Evolutionary conservation across 768 basidiomycete species (phyloP), one percentile per base, ranked within the genome.

Genomic region (Boletellus emodensis): DNA sequence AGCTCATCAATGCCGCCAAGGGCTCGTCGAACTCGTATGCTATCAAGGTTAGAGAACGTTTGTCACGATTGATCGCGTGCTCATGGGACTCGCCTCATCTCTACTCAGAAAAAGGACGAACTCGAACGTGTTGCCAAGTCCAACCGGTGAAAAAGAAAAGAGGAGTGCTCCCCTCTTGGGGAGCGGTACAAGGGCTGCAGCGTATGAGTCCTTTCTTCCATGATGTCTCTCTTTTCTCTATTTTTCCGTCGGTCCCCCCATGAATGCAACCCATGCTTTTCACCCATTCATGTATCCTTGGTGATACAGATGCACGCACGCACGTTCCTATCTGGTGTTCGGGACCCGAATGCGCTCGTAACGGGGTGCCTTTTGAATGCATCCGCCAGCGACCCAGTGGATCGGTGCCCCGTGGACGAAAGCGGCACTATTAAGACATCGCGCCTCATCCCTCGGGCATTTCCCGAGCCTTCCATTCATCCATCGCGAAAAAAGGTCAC

Each of bases 1-100:
- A 99, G 73, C 87, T 98, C 66, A 97, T 98, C 82, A 99, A 99
- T 72, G 96, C 96, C 47, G 96, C 95, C 59, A 98, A 99, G 80
- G 96, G 96, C 58, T 98, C 96, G 44, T 97, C 94, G 66, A 99
- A 99, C 87, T 98, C 95, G 48, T 99, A 98, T 71, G 95, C 95
- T 55, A 99, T 99, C 82, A 98, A 97, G 90, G 89, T 90, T 40
- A 40, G 74, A 33, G 8, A 15, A 3, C 1, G 3, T 32, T 13
- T 63, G 30, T 13, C 18, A 46, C 1, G 6, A 34, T 48, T 3
- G 24, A 12, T 18, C 35, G 15, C 39, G 48, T 28, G 39, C 36
- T 64, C 37, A 55, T 34, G 10, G 6, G 32, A 47, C 13, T 0
- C 3, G 28, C 5, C 5, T 51, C 39, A 11, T 30, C 11, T 11